These are phyloP conservation scores for Oryza coarctata DNA, from an alignment of 176 grass and related monocot species.

Conservation along the genomic window DNA sequence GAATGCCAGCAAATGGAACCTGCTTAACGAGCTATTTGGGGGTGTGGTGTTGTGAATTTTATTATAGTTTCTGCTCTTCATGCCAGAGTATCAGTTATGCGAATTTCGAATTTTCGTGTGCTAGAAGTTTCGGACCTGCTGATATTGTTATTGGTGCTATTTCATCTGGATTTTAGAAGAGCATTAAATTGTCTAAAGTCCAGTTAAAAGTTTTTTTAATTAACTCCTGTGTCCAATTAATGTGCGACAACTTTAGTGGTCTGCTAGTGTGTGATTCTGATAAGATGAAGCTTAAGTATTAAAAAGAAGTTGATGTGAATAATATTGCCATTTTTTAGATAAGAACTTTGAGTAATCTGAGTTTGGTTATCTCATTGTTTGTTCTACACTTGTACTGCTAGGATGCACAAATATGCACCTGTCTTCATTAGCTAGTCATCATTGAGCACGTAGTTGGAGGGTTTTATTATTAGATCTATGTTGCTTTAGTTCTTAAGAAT, in stretches of 20 bases:
- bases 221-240: not conserved
- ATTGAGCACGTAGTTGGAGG: not conserved
- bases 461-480: not conserved
- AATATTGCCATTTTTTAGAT: not conserved
- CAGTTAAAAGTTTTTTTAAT: not conserved
- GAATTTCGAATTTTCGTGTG: too few species aligned
- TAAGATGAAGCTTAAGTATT: not conserved
- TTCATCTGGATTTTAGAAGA: not conserved
- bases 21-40: not conserved
- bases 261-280: not conserved
- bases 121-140: not conserved
- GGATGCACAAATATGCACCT: not conserved
- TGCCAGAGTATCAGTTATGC: not conserved
- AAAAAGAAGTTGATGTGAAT: not conserved
- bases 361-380: not conserved
- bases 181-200: not conserved
- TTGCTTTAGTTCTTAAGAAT: not conserved
- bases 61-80: not conserved
- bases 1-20: not conserved
- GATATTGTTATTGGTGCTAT: not conserved
- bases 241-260: not conserved
- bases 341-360: not conserved
- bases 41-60: not conserved
- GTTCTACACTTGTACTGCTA: not conserved
- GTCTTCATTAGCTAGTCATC: not conserved